These are phyloP conservation scores for Lachnellula cervina DNA, from an alignment of 2,329 filamentous ascomycete genomes.

Conservation along the genomic window DNA sequence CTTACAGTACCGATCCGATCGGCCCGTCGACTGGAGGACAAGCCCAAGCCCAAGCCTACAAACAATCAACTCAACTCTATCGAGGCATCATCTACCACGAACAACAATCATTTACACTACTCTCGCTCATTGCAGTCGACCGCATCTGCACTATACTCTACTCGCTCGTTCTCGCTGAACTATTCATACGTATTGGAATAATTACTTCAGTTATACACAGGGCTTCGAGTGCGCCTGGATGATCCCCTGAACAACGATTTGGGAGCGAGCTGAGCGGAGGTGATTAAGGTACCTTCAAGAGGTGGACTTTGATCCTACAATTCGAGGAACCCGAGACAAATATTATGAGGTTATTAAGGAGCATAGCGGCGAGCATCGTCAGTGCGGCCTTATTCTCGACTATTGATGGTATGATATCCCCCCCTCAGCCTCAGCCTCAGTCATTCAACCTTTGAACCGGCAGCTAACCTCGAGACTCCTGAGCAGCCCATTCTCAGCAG, in stretches of 20 bases:
- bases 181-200: constrained; percentile 4
- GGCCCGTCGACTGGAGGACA: no score
- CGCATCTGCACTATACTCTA: neutral
- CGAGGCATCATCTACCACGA: neutral
- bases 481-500: constrained; percentile 61
- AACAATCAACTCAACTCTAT: no score
- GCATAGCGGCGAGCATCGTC: constrained; percentile 22
- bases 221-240: neutral
- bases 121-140: neutral
- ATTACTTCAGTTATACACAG: neutral
- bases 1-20: no score
- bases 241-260: neutral
- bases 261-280: neutral
- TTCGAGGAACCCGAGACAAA: neutral
- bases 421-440: neutral
- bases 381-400: constrained; percentile 17
- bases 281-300: neutral
- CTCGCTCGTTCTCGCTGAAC: constrained; percentile 19
- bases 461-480: constrained; percentile 2
- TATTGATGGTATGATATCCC: constrained; percentile 15
- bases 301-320: neutral
- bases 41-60: no score
- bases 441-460: neutral
- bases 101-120: neutral
- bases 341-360: constrained; percentile 20